Percentiles rank a stretch among this genome's conserved stretches.
These are phyloP conservation scores for Vigna reflexopilosa DNA, from an alignment of 306 rosid species.

Conservation along the genomic window DNA sequence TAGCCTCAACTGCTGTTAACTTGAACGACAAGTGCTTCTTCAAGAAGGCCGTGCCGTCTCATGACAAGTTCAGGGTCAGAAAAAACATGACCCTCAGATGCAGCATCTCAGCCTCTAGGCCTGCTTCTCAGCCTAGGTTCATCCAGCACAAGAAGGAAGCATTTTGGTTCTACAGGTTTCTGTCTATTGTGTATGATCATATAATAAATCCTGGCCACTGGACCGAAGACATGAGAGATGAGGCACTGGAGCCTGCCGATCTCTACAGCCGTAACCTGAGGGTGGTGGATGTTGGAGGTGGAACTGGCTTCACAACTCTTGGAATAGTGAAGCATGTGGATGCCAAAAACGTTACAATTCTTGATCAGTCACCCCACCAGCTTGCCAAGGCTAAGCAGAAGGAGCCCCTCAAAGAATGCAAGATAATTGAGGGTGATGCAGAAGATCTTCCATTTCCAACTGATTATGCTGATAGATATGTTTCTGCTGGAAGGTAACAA, in stretches of 20 bases:
- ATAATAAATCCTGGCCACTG: not conserved
- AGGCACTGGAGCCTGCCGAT: conserved; percentile 22
- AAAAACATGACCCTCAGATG: not conserved
- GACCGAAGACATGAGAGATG: conserved; percentile 20
- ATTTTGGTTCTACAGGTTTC: conserved; percentile 24
- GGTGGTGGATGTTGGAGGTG: conserved; percentile 31
- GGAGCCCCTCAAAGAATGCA: conserved; percentile 11
- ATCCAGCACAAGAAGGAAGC: conserved; percentile 31
- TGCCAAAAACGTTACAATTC: conserved; percentile 28
- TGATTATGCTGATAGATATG: conserved; percentile 29
- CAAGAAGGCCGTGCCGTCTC: conserved; percentile 48
- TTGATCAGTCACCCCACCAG: conserved; percentile 21
- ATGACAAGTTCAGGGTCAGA: conserved; percentile 34
- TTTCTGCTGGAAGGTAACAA: conserved; percentile 11
- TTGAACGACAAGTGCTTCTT: conserved; percentile 27
- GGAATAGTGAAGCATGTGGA: conserved; percentile 24
- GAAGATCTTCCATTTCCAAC: conserved; percentile 34
- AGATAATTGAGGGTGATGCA: conserved; percentile 14
- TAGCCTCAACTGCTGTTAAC: conserved; percentile 43
- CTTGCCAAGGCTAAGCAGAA: conserved; percentile 30
- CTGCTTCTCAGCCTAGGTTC: conserved; percentile 26
- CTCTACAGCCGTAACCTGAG: not conserved
- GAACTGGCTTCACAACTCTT: conserved; percentile 25
- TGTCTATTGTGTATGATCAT: conserved; percentile 29
- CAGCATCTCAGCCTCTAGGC: conserved; percentile 1